These are phyloP conservation scores for Cladorrhinum samala DNA, from an alignment of 495 filamentous ascomycete genomes.

Conservation along the genomic window DNA sequence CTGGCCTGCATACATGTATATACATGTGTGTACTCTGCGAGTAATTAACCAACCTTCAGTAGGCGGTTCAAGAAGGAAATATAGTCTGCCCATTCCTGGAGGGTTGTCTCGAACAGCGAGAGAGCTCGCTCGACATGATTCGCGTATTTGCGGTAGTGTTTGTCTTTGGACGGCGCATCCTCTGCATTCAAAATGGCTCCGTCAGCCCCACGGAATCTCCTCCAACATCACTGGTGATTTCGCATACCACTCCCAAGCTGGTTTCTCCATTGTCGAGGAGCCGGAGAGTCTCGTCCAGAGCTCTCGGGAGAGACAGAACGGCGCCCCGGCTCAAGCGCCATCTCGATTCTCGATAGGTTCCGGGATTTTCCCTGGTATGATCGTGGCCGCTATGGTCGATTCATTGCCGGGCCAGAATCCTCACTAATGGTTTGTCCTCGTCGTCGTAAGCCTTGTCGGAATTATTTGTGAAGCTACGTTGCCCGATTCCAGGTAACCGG, in stretches of 20 bases:
- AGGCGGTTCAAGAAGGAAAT: slow-evolving; percentile 92
- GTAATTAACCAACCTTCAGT: slow-evolving; percentile 64
- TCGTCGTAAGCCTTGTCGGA: neutral
- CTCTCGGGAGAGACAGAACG: slow-evolving; percentile 69
- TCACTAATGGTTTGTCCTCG: neutral
- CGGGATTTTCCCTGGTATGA: slow-evolving; percentile 14
- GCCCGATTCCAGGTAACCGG: neutral
- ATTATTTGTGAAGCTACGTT: slow-evolving; percentile 1
- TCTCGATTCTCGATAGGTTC: slow-evolving; percentile 28
- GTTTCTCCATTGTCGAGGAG: slow-evolving; percentile 54
- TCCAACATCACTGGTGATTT: no score
- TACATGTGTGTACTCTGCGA: no score
- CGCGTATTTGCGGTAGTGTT: slow-evolving; percentile 85
- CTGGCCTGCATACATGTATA: no score
- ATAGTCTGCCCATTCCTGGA: slow-evolving; percentile 99
- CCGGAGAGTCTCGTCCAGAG: slow-evolving; percentile 68
- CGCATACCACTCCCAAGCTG: slow-evolving; percentile 44
- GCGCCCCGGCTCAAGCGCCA: slow-evolving; percentile 67
- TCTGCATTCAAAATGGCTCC: slow-evolving; percentile 37
- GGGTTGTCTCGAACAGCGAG: slow-evolving; percentile 81
- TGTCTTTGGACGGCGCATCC: slow-evolving; percentile 74
- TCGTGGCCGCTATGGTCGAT: slow-evolving; percentile 9
- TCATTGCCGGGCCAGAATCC: slow-evolving; percentile 21
- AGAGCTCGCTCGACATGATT: slow-evolving; percentile 81
- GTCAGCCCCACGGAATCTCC: no score